Evolutionary conservation across 23 red algal genomes (phyloP).

Genomic region (Chondrus crispus): DNA sequence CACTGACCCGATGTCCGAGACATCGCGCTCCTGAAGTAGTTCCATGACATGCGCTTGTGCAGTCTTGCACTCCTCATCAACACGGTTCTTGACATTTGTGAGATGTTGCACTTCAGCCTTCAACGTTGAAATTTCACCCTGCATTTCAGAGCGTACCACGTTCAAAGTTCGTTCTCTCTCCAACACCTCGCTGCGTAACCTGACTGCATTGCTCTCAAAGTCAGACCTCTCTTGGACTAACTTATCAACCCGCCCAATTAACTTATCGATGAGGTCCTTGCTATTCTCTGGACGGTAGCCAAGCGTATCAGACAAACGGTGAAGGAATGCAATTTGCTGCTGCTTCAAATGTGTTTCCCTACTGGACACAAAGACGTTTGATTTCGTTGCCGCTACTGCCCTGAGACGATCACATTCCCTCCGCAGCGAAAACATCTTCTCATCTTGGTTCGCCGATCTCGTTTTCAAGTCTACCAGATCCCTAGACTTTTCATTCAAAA

Average conservation of each 20-base stretch:
- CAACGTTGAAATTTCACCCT: conserved; percentile 46
- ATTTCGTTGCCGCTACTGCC: too few species aligned
- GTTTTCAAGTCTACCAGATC: conserved; percentile 19
- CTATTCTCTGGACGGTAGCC: background rate
- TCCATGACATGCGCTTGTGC: conserved; percentile 20
- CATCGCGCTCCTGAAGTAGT: background rate
- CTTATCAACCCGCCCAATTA: conserved; percentile 30
- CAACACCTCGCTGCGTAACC: conserved; percentile 12
- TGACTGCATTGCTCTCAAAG: conserved; percentile 18
- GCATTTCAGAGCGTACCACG: conserved; percentile 32
- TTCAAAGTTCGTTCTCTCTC: conserved; percentile 16
- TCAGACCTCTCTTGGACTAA: conserved; percentile 3
- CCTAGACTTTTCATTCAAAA: background rate
- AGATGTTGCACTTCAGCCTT: conserved; percentile 40
- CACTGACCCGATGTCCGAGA: conserved; percentile 18
- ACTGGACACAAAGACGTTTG: background rate
- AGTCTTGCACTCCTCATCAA: conserved; percentile 9
- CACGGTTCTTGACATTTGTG: conserved; percentile 29
- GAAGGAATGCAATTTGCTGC: conserved; percentile 41
- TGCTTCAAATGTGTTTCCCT: background rate
- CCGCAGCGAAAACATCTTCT: background rate
- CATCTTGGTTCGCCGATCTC: background rate
- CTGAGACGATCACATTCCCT: conserved; percentile 8
- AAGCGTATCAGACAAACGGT: conserved; percentile 48
- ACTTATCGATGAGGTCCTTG: conserved; percentile 23